Base-by-base conservation (phyloP, 2,329 filamentous ascomycete genomes). In the Triangularia setosa region DNA sequence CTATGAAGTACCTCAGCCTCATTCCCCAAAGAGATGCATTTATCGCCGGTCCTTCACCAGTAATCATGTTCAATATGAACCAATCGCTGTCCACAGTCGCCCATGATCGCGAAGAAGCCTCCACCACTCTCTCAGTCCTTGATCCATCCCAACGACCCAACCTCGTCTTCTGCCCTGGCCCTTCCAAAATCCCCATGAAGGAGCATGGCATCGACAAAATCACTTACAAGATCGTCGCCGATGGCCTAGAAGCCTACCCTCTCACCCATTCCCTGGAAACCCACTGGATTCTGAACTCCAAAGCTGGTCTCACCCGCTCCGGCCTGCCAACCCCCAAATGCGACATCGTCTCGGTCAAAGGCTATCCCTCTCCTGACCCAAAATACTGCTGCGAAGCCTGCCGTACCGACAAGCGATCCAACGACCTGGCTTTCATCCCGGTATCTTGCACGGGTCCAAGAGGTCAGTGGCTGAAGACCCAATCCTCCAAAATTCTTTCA, bases 21-120 rank as follows among this genome's bases (percentile, higher is more conserved):
- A 70, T 78, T n/a, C 69, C 73, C 4, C 75, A 77, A 64, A 72
- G 74, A n/a, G 75, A 76, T 30, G 72, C 75, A 40, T 78, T 78
- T 65, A 74, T 76, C 56, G 58, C 68, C 9, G 71, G 71, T 28
- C 33, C 24, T 6, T 68, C 71, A 0, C 65, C 72, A 0, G 71
- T 70, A 0, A 64, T 77, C 4, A 65, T 77, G 63, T 76, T 77
- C 67, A 69, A 74, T 58, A 64, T 72, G 44, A 67, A 70, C 30
- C 64, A 67, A n/a, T 64, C 69, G 0, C 54, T 67, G 1, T 61
- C 69, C 12, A 67, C 69, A 21, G 64, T 67, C n/a, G 68, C 69
- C 0, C 72, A 74, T 60, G 74, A 75, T 58, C 68, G 65, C 2
- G 67, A 65, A 21, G 74, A 78, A 28, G 72, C 71, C 6, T 65